These are phyloP conservation scores for Xylaria sp. DNA, from an alignment of 2,329 filamentous ascomycete species.

Conservation along the genomic window DNA sequence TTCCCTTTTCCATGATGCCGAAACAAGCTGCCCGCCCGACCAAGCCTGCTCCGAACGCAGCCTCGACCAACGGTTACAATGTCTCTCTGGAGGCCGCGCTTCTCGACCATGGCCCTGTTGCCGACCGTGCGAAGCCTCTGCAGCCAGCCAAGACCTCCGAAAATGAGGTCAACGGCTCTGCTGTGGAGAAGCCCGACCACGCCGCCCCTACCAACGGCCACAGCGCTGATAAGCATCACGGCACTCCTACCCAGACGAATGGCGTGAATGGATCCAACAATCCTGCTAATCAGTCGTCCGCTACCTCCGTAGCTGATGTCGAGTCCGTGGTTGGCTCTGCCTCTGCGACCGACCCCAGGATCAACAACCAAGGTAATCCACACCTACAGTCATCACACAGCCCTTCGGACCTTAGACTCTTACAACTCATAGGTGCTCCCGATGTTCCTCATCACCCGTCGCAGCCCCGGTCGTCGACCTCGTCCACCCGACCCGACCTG, in stretches of 20 bases:
- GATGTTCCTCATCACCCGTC: slow-evolving; percentile 18
- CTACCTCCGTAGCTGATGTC: slow-evolving; percentile 8
- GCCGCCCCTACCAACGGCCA: slow-evolving; percentile 11
- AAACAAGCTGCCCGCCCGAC: slow-evolving; percentile 19
- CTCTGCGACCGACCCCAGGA: slow-evolving; percentile 10
- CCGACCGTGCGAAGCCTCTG: slow-evolving; percentile 12
- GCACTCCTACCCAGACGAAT: neutral
- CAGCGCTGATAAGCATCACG: slow-evolving; percentile 2
- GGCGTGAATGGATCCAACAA: slow-evolving; percentile 11
- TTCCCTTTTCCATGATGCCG: slow-evolving; percentile 36
- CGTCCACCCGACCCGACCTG: slow-evolving; percentile 23
- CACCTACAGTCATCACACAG: slow-evolving; percentile 10
- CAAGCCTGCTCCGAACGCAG: slow-evolving; percentile 16
- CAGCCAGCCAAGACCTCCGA: slow-evolving; percentile 27
- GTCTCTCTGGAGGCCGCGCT: slow-evolving; percentile 39
- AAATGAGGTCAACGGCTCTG: slow-evolving; percentile 28
- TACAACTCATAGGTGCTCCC: slow-evolving; percentile 26
- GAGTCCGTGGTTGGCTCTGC: slow-evolving; percentile 11
- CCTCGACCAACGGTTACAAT: slow-evolving; percentile 29
- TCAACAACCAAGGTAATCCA: slow-evolving; percentile 23
- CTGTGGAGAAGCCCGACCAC: slow-evolving; percentile 32
- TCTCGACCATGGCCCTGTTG: slow-evolving; percentile 25
- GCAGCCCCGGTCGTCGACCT: slow-evolving; percentile 29
- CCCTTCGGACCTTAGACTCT: slow-evolving; percentile 18
- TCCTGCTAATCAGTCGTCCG: slow-evolving; percentile 7